Evolutionary conservation across 2,329 filamentous ascomycete species (phyloP), one percentile per base, ranked within the genome.

Genomic region (Aaosphaeria pasadenensis): DNA sequence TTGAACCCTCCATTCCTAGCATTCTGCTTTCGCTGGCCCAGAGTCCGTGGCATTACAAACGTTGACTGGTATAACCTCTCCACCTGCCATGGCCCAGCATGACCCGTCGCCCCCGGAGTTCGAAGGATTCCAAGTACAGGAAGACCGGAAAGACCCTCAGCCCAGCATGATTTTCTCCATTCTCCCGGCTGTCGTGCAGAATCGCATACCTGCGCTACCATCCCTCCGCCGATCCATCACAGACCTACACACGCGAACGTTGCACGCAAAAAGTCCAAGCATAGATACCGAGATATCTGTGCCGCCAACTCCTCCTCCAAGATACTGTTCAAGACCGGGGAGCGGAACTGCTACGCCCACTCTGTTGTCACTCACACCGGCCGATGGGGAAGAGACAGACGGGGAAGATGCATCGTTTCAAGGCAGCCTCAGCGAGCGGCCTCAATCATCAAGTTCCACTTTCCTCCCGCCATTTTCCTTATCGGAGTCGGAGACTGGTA

Each of bases 141-240:
- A 13, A 9, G 33, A 36, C 33, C 11, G 44, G 30, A 56, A 46
- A 44, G 55, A 43, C 39, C 39, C 46, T 31, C 49, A 48, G 40
- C 50, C 74, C 41, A 78, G 77, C 24, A 75, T 76, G 50, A 70
- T 83, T 11, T 80, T 79, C 61, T 72, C 75, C 5, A 74, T 83
- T 48, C 74, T 84, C 6, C 80, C 81, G 4, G 69, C 72, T 1
- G 71, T 79, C 4, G 69, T 84, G 5, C 77, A 79, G 57, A 77
- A 72, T 33, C 72, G 76, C 48, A 69, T 83, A 24, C 76, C 77
- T 3, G 73, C 72, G 5, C 69, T 84, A 6, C 74, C 75, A 30
- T 81, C 77, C 5, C 66, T 84, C 39, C 62, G 70, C 48, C 62
- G 60, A 31, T 67, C 69, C 5, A 51, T 70, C 42, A 62, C 49